A percentile compares a stretch with the other conserved stretches of the same genome.
These are phyloP conservation scores for Phylloporus rhodoxanthus DNA, from an alignment of 768 basidiomycete genomes.

Conservation along the genomic window DNA sequence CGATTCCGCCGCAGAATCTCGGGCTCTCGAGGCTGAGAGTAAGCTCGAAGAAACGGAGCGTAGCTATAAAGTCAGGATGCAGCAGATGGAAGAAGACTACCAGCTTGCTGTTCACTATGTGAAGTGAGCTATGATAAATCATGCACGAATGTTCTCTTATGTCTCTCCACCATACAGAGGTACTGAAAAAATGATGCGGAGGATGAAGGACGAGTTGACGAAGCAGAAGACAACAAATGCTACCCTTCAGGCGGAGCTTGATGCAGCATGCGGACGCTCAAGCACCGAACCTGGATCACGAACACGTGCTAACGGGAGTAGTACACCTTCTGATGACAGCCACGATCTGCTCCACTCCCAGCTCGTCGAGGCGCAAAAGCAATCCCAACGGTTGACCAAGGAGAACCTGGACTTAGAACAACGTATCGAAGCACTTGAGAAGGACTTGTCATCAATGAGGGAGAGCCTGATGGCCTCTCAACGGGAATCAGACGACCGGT, in stretches of 20 bases:
- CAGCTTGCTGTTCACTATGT: conserved; percentile 96
- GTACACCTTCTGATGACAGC: conserved; percentile 72
- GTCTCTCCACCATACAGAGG: conserved; percentile 47
- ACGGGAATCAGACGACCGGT: conserved; percentile 73
- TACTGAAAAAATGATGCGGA: conserved; percentile 95
- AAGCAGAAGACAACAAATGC: conserved; percentile 84
- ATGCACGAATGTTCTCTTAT: conserved; percentile 12
- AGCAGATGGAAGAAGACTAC: conserved; percentile 92
- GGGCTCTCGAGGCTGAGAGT: conserved; percentile 65
- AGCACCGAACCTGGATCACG: conserved; percentile 46
- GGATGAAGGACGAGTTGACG: conserved; percentile 91
- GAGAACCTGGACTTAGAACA: conserved; percentile 75
- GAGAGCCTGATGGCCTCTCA: conserved; percentile 67
- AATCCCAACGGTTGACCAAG: conserved; percentile 59
- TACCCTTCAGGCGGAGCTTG: conserved; percentile 79
- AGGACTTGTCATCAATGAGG: conserved; percentile 65
- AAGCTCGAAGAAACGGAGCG: conserved; percentile 76
- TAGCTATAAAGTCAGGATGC: conserved; percentile 71
- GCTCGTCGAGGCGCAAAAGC: conserved; percentile 72
- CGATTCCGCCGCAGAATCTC: conserved; percentile 36
- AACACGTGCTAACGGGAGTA: conserved; percentile 64
- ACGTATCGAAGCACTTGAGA: conserved; percentile 68
- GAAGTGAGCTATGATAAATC: conserved; percentile 55
- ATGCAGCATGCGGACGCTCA: conserved; percentile 57
- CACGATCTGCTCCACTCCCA: conserved; percentile 62